Conservation (phyloP, 129 eudicot genomes). For the Smallanthus sonchifolius region DNA sequence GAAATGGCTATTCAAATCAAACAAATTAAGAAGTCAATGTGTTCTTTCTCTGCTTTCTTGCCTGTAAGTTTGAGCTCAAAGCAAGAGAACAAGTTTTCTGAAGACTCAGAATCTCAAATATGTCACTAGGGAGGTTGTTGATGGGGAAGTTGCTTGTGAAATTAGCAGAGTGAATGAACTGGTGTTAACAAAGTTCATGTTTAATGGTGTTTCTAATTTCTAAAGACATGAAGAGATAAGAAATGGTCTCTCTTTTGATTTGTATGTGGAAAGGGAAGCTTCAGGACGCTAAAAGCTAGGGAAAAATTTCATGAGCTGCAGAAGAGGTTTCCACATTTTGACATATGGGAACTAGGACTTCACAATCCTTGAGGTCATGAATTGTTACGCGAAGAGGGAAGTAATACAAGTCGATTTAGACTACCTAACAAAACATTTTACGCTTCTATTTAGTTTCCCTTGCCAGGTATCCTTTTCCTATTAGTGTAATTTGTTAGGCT, state of each 20-base stretch:
- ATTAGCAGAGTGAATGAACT: conserved; percentile 89
- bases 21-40: conserved; percentile 60
- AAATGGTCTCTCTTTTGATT: conserved; percentile 75
- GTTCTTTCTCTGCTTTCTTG: conserved; percentile 59
- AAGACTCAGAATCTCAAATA: conserved; percentile 73
- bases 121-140: conserved; percentile 70
- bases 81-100: conserved; percentile 76
- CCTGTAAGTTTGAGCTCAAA: conserved; percentile 88
- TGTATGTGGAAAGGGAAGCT: conserved; percentile 91
- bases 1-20: conserved; percentile 64
- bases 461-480: not conserved
- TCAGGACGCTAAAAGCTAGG: conserved; percentile 78
- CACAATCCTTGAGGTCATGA: not conserved
- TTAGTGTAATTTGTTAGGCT: not conserved
- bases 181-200: conserved; percentile 74
- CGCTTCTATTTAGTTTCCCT: not conserved
- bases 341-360: not conserved
- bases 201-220: conserved; percentile 61
- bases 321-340: not conserved
- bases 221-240: conserved; percentile 69
- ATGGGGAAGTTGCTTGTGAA: conserved; percentile 89
- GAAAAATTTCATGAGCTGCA: conserved; percentile 32
- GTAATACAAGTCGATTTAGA: not conserved
- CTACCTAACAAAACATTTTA: not conserved
- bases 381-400: not conserved